These are phyloP conservation scores for Geoglossum cookeanum DNA, from an alignment of 2,329 filamentous ascomycete genomes.

Conservation along the genomic window DNA sequence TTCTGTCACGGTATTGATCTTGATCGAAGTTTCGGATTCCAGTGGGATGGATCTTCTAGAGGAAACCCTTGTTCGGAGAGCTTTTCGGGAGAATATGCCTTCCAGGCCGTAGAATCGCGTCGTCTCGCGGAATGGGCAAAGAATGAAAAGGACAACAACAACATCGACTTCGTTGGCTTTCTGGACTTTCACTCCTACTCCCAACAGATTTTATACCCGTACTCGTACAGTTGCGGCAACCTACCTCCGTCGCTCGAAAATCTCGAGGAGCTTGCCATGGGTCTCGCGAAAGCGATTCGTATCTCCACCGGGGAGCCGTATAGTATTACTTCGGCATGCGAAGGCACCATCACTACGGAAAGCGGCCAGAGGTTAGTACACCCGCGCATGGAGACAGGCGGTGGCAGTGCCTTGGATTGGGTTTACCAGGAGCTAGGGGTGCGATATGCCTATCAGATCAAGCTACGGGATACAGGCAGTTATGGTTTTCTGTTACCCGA, in stretches of 20 bases:
- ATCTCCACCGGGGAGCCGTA: constrained; percentile 59
- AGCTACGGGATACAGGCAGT: constrained; percentile 78
- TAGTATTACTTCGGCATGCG: constrained; percentile 66
- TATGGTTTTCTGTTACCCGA: constrained; percentile 84
- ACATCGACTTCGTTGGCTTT: constrained; percentile 62
- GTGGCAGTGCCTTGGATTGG: constrained; percentile 82
- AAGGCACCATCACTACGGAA: constrained; percentile 43
- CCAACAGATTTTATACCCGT: constrained; percentile 86
- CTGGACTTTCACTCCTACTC: constrained; percentile 90
- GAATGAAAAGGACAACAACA: constrained; percentile 52
- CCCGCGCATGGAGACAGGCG: constrained; percentile 49
- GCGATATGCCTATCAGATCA: constrained; percentile 80
- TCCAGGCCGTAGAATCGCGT: constrained; percentile 63
- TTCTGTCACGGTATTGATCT: constrained; percentile 82
- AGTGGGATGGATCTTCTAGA: constrained; percentile 54
- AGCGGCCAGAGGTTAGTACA: constrained; percentile 20
- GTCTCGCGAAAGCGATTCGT: constrained; percentile 75
- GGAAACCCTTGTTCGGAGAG: constrained; percentile 80
- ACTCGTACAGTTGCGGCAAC: constrained; percentile 61
- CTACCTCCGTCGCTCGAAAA: constrained; percentile 78
- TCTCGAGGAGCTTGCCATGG: constrained; percentile 72
- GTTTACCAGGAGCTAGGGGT: constrained; percentile 79
- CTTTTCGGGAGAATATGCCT: constrained; percentile 66
- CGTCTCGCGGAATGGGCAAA: constrained; percentile 63
- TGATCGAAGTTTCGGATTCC: constrained; percentile 68